Base-by-base conservation (phyloP, 2,329 filamentous ascomycete genomes). In the Epichloe baconii region DNA sequence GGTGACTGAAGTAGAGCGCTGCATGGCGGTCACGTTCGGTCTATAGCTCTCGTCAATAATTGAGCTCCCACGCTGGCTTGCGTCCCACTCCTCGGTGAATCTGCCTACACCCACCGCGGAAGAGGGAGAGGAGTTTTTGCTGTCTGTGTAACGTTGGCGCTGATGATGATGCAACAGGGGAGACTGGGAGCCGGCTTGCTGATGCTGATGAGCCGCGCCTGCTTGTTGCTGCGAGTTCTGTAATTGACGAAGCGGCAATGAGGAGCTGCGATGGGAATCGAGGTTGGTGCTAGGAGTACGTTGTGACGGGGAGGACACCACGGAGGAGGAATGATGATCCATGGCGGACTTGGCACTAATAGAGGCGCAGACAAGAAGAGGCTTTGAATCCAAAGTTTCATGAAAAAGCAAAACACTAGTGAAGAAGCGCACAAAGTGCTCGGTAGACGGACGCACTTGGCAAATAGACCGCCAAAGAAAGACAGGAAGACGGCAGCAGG, bases 41-140 rank as follows among this genome's bases (percentile, higher is more conserved):
- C 49, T 54, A 38, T 68, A 35, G 44, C 42, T 68, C 47, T 72
- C 74, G 60, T 80, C 77, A 54, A 82, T 62, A 52, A 85, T 73
- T 38, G 82, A 85, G 59, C 78, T 79, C 45, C 81, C 83, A 55
- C 82, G 78, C 59, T 80, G 80, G 59, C 76, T 80, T 48, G 79
- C 80, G 68, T 86, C 82, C 75, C 83, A 86, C 70, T 85, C 79
- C 64, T 88, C 83, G 58, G 77, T 81, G 60, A 86, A 85, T 58
- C 73, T 78, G 54, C 79, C 73, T 44, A 38, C 51, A 4, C 49
- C 45, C 12, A 42, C 35, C 45, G 44, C 48, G 40, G 50, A 23
- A n/a, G 41, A 21, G 11, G 41, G 45, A 42, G 51, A 51, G 1
- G 43, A 17, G 19, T 17, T 43, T 14, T 47, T 52, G 43, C 26